Base-by-base conservation (phyloP, 352 stramenopile species). In the Phytophthora sansomeana region DNA sequence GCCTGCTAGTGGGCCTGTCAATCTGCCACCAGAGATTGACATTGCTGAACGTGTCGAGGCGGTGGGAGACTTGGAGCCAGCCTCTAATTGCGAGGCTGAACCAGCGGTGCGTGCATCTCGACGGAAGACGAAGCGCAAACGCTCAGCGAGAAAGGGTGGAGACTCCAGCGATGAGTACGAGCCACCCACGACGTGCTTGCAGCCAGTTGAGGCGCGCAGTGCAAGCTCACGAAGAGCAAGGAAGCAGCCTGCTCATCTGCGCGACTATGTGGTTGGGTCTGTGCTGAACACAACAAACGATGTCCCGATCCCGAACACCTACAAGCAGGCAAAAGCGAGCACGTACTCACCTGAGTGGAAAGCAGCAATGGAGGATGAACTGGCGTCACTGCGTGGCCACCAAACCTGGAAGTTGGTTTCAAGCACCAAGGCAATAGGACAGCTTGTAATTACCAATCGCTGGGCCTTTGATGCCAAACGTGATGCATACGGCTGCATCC, bases 401-500 rank as follows among this genome's bases (percentile, higher is more conserved):
- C 36, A 24, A 4, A 26, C 56, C 0, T 57, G 49, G 44, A 35
- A 42, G 28, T 32, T 55, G 8, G 58, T 36, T 6, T 17, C 33
- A 24, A 14, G 21, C 32, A 33, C 33, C 4, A 63, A 55, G 33
- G 36, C 26, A 1, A 32, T 16, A 30, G 1, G 36, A 4, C 32
- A 47, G 16, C 11, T 19, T 5, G 38, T 59, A 1, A 60, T 49
- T 17, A 59, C 58, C 2, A 54, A 50, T 21, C 17, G 32, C 0
- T 69, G 61, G 61, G 46, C 54, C 8, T 68, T 48, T 39, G 42
- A 21, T 6, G 13, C 63, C 10, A 64, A 73, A 32, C 41, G 36
- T 3, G 21, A 64, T 30, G 41, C 26, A 7, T 5, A 55, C 4
- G 64, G 58, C 5, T 9, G 33, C 3, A 42, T 73, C 19, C 14